Base-by-base conservation (phyloP, 192 early-diverging fungal species). In the Phlyctochytrium planicorne region DNA sequence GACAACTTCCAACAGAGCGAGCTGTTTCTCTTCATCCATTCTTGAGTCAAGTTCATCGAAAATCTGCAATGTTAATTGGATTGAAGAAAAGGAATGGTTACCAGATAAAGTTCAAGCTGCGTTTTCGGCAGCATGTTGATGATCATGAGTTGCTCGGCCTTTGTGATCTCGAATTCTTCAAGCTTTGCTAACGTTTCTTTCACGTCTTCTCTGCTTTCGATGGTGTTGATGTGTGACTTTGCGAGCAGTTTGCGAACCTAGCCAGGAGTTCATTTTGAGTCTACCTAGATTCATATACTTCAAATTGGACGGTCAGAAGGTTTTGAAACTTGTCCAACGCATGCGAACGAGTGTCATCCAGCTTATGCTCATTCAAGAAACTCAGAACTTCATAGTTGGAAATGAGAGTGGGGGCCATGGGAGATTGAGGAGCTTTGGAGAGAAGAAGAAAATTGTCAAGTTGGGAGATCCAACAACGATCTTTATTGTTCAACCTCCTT, bases 141-240 rank as follows among this genome's bases (percentile, higher is more conserved):
- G 27, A 93, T 86, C 75, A 91, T 90, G 47, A 93, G 73, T 0
- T 84, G 78, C 62, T 93, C 92, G 1, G 80, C 89, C 69, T 88
- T 88, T 53, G 88, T 91, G 56, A 93, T 65, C 33, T 84, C 71
- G 37, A 73, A 71, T 1, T 1, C 35, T 30, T 47, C 53, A 31
- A 93, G 65, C 1, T 62, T 70, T 25, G 65, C 57, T 60, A 88
- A 80, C 30, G 84, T 82, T 14, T 68, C 62, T 14, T 77, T 71
- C n/a, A 93, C 75, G 56, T 87, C 85, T 40, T 80, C 76, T 29
- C 80, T 57, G 30, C 76, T 76, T 69, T 84, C 74, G 50, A 33
- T 36, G 3, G 47, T 16, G 14, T 52, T 24, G 55, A 23, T 37
- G 34, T 29, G 25, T 27, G 25, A 34, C 17, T 12, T 34, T 20